A percentile compares a stretch with the other conserved stretches of the same genome.
Evolutionary conservation across 1,139 yeast species (phyloP).

Genomic region (Scheffersomyces insectosa): DNA sequence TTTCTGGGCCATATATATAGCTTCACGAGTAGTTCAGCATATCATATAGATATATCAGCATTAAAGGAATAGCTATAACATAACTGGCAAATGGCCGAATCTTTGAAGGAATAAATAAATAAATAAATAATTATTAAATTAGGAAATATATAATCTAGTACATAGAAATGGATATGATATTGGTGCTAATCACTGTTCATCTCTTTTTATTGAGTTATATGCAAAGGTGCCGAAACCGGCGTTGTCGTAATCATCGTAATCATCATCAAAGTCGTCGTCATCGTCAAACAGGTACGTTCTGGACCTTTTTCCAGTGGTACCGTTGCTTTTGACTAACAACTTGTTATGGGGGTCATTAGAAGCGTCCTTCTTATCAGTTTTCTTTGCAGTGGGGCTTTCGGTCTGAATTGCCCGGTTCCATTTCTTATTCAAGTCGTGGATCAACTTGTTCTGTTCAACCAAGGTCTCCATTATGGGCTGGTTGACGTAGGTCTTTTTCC

Average conservation of each 20-base stretch:
- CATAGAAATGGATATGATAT: too few relatives aligned
- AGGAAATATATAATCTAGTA: too few relatives aligned
- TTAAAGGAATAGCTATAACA: too few relatives aligned
- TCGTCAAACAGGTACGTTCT: slow-evolving; percentile 22
- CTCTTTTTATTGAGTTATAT: background rate
- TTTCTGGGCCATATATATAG: background rate
- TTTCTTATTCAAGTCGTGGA: slow-evolving; percentile 35
- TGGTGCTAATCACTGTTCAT: too few relatives aligned
- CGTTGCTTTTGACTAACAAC: background rate
- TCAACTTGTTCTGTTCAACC: slow-evolving; percentile 34
- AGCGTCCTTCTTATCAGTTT: slow-evolving; percentile 2
- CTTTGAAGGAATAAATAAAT: too few relatives aligned
- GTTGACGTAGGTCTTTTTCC: slow-evolving; percentile 1
- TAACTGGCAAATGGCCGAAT: too few relatives aligned
- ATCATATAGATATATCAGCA: too few relatives aligned
- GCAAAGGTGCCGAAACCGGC: slow-evolving; percentile 6
- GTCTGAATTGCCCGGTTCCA: slow-evolving; percentile 32
- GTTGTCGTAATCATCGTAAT: slow-evolving; percentile 15
- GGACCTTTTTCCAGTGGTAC: slow-evolving; percentile 17
- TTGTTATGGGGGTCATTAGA: background rate
- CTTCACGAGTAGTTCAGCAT: slow-evolving; percentile 3
- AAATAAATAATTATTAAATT: too few relatives aligned
- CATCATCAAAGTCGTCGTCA: slow-evolving; percentile 19
- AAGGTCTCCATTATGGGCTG: slow-evolving; percentile 15
- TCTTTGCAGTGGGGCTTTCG: background rate